Base-by-base conservation (phyloP, 2,329 filamentous ascomycete species). In the Bipolaris gigantea region DNA sequence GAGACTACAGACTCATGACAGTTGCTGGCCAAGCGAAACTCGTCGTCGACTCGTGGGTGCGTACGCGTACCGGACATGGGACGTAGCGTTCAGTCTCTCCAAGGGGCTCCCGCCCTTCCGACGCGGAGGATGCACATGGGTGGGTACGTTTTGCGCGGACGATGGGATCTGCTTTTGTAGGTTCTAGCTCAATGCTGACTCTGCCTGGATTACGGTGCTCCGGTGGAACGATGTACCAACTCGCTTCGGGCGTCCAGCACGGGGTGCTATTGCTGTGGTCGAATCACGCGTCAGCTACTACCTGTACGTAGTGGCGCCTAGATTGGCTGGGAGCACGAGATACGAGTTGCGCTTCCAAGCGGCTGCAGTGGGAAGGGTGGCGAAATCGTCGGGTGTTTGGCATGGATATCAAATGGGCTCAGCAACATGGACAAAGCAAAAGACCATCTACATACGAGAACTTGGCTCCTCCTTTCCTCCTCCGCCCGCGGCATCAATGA, bases 401-500 rank as follows among this genome's bases (percentile, higher is more conserved):
- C 27, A 10, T 13, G 4, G 11, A 30, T 30, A 5, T 11, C 27
- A 13, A 10, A 11, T 30, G 10, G 27, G 4, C 10, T 5, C 10
- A n/a, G 23, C 5, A 13, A 39, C 5, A 19, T 16, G 4, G 2
- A 32, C 13, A 41, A 15, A 27, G n/a, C 15, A 16, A 39, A 21
- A 13, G 10, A 4, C 36, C 10, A 10, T 19, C 16, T 36, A 13
- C 18, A 39, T n/a, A 11, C 13, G 4, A 18, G 25, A 11, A 15
- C 3, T 30, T 43, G 3, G 5, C 0, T 8, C 5, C 16, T 19
- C 25, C 18, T 23, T 19, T 34, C 44, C 8, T 34, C 5, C 11
- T 39, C 45, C 45, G 15, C 11, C 10, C 1, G 15, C 45, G 13
- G 50, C 40, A 50, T 53, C 39, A 30, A 53, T 50, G 6, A 53